Base-by-base conservation (phyloP, 805 yeast species). In the Wickerhamomyces chambardii region DNA sequence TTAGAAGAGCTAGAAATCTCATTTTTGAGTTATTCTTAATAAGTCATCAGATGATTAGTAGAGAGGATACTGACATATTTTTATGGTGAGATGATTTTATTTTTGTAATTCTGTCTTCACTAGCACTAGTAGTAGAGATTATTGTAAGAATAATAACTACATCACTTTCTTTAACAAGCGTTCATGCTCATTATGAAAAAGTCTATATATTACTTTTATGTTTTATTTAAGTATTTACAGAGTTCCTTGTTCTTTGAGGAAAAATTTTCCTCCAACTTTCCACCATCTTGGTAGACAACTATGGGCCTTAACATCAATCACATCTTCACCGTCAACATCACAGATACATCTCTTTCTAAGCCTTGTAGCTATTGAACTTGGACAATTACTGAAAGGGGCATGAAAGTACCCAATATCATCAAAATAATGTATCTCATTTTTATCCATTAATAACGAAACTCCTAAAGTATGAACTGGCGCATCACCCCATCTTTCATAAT, bases 401-500 rank as follows among this genome's bases (percentile, higher is more conserved):
- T 86, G 96, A 42, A 56, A 66, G 53, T 86, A 86, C 0, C 95
- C 95, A 15, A 86, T 66, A 47, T 86, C 95, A 38, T 78, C 78
- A 55, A 87, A 84, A 61, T 81, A 85, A 51, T 78, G 81, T 29
- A 87, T 58, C 50, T 84, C 80, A 15, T 63, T 53, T 35, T 63
- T 68, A 41, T 76, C 72, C 41, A 84, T 57, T 30, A 84, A 53
- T 30, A 84, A 53, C 1, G 82, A 54, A 1, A 73, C 77, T 1
- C 76, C 95, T 21, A 85, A 63, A 0, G 90, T 66, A 54, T 86
- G 95, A 14, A 86, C 84, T 0, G 95, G 95, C 1, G 95, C 95
- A 59, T 87, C 96, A 14, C 96, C 96, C 96, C 96, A 87, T 39
- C 95, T 62, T 57, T 86, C 95, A 37, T 82, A 80, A 55, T 81